Conservation (phyloP, 305 asterid species). For the Fraxinus albicans region DNA sequence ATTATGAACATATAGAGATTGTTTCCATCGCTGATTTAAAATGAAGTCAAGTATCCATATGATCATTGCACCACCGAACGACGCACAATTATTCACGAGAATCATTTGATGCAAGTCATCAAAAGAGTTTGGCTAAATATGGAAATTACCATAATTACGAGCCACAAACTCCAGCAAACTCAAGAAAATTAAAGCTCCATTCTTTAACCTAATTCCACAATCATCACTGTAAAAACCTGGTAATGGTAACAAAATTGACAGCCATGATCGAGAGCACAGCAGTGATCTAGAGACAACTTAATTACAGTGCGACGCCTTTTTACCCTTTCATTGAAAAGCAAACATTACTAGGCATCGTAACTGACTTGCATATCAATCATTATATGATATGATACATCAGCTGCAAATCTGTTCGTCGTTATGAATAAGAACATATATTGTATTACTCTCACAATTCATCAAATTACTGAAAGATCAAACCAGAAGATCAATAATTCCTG, state of each 20-base stretch:
- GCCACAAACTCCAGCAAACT: background rate
- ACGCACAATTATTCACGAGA: background rate
- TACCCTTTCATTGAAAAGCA: background rate
- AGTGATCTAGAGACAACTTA: background rate
- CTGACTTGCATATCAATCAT: background rate
- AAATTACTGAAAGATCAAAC: constrained; percentile 30
- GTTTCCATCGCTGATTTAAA: background rate
- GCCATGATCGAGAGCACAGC: background rate
- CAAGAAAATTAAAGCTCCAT: background rate
- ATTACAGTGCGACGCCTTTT: background rate
- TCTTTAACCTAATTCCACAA: background rate
- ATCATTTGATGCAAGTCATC: background rate
- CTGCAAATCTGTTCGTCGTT: background rate
- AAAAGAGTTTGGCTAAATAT: background rate
- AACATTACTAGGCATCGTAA: background rate
- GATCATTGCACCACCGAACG: background rate
- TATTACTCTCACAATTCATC: constrained; percentile 22
- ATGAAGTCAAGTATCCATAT: background rate
- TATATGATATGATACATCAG: background rate
- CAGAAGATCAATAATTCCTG: constrained; percentile 23
- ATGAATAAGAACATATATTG: background rate
- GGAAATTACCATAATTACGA: background rate
- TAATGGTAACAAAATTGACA: background rate
- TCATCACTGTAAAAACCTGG: background rate
- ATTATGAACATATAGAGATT: background rate